A percentile compares a stretch with the other conserved stretches of the same genome.
Evolutionary conservation across 108 stramenopile species (phyloP).

Genomic region (Skeletonema menzelii): DNA sequence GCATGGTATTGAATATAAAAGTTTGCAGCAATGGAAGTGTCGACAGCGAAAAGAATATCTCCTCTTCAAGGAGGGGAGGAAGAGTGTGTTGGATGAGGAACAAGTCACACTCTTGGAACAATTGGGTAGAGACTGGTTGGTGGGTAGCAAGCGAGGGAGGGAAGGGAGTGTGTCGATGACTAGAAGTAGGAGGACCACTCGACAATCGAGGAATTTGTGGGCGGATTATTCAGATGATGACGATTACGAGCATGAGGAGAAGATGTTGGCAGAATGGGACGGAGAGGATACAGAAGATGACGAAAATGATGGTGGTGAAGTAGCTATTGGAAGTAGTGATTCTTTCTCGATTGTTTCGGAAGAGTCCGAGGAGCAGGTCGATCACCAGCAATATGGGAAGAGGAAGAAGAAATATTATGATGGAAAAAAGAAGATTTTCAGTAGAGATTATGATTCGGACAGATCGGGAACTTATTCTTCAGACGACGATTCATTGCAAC

Average conservation of each 20-base stretch:
- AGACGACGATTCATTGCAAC: not conserved
- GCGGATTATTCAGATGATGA: not conserved
- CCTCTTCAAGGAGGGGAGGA: not conserved
- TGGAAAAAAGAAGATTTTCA: not conserved
- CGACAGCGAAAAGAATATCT: conserved; percentile 2
- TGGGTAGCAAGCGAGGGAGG: not conserved
- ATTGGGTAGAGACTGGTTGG: not conserved
- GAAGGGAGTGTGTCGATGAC: not conserved
- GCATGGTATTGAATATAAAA: not conserved
- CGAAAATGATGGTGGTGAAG: not conserved
- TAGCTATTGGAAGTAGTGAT: not conserved
- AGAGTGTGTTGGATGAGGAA: conserved; percentile 1
- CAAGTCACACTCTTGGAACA: not conserved
- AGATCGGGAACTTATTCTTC: not conserved
- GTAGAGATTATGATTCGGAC: not conserved
- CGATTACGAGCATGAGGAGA: conserved; percentile 1
- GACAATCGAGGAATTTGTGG: not conserved
- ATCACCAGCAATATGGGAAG: not conserved
- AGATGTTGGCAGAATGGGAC: not conserved
- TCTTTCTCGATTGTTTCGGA: not conserved
- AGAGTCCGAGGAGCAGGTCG: not conserved
- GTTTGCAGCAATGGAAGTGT: not conserved
- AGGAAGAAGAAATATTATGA: not conserved
- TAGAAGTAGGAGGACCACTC: not conserved
- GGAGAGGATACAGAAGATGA: not conserved